Conservation (phyloP, 805 yeast genomes). For the Candida methanosorbosa region DNA sequence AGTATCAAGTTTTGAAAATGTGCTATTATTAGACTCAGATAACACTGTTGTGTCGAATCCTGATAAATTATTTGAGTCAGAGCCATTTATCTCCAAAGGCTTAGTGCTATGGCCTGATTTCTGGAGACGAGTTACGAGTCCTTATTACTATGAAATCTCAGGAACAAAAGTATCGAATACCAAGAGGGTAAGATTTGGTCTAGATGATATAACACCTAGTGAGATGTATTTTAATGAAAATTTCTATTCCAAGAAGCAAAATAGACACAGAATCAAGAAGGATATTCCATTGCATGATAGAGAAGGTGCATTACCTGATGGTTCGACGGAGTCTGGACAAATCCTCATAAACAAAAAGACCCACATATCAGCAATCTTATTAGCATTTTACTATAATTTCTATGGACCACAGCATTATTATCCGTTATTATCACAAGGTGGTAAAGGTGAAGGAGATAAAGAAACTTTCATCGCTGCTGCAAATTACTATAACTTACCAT, state of each 20-base stretch:
- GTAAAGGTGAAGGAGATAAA: slow-evolving; percentile 49
- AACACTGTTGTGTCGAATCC: slow-evolving; percentile 41
- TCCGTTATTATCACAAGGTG: slow-evolving; percentile 39
- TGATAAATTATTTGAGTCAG: slow-evolving; percentile 41
- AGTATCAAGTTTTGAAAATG: slow-evolving; percentile 44
- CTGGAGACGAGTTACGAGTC: slow-evolving; percentile 50
- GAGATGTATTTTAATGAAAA: slow-evolving; percentile 8
- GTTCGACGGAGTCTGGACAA: slow-evolving; percentile 52
- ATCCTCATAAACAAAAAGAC: slow-evolving; percentile 38
- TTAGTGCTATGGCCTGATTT: slow-evolving; percentile 53
- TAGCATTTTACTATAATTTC: slow-evolving; percentile 44
- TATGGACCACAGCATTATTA: slow-evolving; percentile 42
- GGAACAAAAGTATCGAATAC: slow-evolving; percentile 25
- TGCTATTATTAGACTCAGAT: slow-evolving; percentile 43
- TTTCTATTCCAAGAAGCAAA: no score
- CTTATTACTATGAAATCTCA: slow-evolving; percentile 37
- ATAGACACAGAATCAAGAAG: no score
- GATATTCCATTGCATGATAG: slow-evolving; percentile 41
- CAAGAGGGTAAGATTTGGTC: slow-evolving; percentile 21
- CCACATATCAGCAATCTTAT: slow-evolving; percentile 36
- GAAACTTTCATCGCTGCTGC: slow-evolving; percentile 52
- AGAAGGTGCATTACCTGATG: slow-evolving; percentile 43
- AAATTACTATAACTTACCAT: slow-evolving; percentile 29
- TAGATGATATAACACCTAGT: slow-evolving; percentile 21
- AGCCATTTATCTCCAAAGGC: slow-evolving; percentile 46